A percentile compares a stretch with the other conserved stretches of the same genome.
These are phyloP conservation scores for Erucastrum elatum DNA, from an alignment of 345 rosid species.

Conservation along the genomic window DNA sequence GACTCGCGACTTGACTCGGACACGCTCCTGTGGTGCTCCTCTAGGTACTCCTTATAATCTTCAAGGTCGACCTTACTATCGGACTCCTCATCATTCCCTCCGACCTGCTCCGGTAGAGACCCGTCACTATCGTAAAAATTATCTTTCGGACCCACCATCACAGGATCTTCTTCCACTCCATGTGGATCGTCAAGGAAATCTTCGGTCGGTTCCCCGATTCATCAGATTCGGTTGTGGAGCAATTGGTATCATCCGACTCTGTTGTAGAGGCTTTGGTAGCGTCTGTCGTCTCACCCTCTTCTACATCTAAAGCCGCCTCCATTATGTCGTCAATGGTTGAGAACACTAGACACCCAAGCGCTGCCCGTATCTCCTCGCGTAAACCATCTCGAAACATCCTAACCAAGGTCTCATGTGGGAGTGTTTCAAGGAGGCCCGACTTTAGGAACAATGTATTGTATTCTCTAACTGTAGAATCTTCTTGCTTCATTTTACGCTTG, in stretches of 20 bases:
- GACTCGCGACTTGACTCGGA: too few relatives aligned
- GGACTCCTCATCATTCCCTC: too few relatives aligned
- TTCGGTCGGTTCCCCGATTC: not conserved
- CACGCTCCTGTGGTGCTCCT: too few relatives aligned
- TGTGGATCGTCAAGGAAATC: not conserved
- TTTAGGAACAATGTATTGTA: too few relatives aligned
- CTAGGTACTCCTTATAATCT: too few relatives aligned
- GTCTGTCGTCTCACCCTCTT: not conserved
- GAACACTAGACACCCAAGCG: not conserved
- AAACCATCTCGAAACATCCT: not conserved
- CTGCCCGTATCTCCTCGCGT: not conserved
- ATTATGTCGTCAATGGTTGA: not conserved
- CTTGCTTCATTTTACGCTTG: not conserved
- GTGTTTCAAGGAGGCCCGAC: not conserved
- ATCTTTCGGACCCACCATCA: not conserved
- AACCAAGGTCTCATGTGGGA: not conserved
- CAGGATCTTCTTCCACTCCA: not conserved
- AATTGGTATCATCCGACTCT: not conserved
- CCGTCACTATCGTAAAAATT: too few relatives aligned
- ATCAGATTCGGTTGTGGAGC: not conserved
- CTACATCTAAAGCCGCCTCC: not conserved
- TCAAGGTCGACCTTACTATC: too few relatives aligned
- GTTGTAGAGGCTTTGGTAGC: too few relatives aligned
- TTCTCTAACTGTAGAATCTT: not conserved
- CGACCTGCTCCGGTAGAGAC: too few relatives aligned